Conservation (phyloP, 108 stramenopile species). For the Aureococcus anophagefferens region DNA sequence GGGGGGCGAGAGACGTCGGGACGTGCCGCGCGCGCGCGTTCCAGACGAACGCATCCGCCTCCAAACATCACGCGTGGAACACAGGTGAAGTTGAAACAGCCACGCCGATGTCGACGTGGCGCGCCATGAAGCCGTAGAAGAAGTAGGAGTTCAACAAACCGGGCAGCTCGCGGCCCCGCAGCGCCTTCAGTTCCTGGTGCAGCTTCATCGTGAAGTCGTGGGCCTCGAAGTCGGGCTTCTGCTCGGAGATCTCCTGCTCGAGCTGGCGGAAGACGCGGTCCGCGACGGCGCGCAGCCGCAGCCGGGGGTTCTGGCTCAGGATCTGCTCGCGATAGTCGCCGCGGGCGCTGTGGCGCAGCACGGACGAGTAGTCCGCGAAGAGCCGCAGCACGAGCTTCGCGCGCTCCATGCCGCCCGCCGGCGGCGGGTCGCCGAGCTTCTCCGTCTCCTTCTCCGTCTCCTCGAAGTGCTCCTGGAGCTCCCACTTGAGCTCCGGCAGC, state of each 20-base stretch:
- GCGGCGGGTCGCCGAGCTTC: not conserved
- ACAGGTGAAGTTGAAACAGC: too few species aligned
- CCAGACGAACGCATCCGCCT: too few species aligned
- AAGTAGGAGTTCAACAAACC: constrained; percentile 31
- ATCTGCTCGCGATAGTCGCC: constrained; percentile 26
- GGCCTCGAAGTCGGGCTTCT: constrained; percentile 30
- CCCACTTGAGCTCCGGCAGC: constrained; percentile 23
- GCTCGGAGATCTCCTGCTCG: constrained; percentile 7
- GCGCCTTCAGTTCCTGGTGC: constrained; percentile 18
- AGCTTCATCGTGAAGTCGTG: constrained; percentile 22
- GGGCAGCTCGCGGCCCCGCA: constrained; percentile 37
- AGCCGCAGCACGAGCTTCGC: constrained; percentile 24
- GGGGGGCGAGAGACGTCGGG: too few species aligned
- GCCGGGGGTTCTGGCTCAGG: constrained; percentile 13
- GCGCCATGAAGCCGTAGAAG: constrained; percentile 39
- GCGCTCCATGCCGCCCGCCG: constrained; percentile 3
- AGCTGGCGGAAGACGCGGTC: constrained; percentile 5
- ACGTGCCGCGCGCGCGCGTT: too few species aligned
- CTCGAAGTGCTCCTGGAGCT: not conserved
- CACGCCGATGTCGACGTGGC: too few species aligned
- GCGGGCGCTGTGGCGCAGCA: constrained; percentile 14
- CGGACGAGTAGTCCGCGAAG: constrained; percentile 26
- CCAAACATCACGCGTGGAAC: too few species aligned
- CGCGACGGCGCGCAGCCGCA: constrained; percentile 15
- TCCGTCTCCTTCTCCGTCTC: not conserved